A percentile compares a stretch with the other conserved stretches of the same genome.
phyloP scores from a whole-genome alignment of 495 filamentous ascomycete genomes.

The Penicillium samsonianum region DNA sequence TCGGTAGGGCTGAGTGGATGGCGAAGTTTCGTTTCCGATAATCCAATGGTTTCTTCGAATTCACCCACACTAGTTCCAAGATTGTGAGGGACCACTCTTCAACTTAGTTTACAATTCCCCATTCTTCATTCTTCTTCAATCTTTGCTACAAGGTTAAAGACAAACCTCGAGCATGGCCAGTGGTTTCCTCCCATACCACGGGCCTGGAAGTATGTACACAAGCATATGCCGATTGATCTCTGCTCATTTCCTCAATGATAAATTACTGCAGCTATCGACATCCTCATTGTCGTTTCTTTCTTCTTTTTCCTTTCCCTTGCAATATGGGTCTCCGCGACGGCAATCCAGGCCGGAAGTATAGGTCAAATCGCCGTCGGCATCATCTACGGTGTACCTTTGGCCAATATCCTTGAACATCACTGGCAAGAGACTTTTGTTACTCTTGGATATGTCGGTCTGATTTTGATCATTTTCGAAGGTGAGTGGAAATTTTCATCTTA shows the following conservation, averaged over 20 bases:
- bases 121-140: too few species aligned
- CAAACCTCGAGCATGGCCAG: constrained; percentile 25
- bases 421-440: constrained; percentile 39
- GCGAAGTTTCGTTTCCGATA: too few species aligned
- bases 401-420: constrained; percentile 31
- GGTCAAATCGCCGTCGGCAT: constrained; percentile 40
- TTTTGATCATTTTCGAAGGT: constrained; percentile 43
- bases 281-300: constrained; percentile 37
- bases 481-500: constrained; percentile 4
- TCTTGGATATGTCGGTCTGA: constrained; percentile 40
- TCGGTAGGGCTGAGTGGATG: too few species aligned
- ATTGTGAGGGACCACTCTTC: too few species aligned
- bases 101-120: too few species aligned
- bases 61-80: too few species aligned
- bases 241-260: constrained; percentile 7
- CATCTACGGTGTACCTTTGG: constrained; percentile 37
- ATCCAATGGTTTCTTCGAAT: too few species aligned
- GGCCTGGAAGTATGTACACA: constrained; percentile 31
- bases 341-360: constrained; percentile 36
- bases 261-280: constrained; percentile 27
- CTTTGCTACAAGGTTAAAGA: too few species aligned
- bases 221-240: not conserved
- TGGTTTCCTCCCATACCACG: constrained; percentile 37
- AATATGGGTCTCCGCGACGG: constrained; percentile 34
- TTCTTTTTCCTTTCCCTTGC: constrained; percentile 39